These are phyloP conservation scores for Sapria himalayana DNA, from an alignment of 345 rosid genomes.

Conservation along the genomic window DNA sequence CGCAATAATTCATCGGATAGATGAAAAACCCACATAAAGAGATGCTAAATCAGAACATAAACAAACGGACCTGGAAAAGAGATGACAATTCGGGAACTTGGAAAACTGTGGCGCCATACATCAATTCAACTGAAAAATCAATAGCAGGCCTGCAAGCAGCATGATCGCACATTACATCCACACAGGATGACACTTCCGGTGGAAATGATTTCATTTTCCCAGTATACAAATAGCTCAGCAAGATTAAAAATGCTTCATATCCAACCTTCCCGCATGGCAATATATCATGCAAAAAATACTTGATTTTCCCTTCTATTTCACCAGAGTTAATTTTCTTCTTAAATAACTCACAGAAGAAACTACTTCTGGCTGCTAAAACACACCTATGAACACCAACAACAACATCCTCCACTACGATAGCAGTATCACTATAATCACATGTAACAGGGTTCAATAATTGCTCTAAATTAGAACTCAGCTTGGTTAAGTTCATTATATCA, in stretches of 20 bases:
- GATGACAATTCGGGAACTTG: constrained; percentile 59
- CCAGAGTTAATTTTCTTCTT: constrained; percentile 18
- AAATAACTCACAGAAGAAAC: constrained; percentile 50
- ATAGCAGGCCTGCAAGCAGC: constrained; percentile 81
- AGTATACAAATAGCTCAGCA: constrained; percentile 57
- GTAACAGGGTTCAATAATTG: constrained; percentile 34
- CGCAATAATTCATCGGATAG: too few species aligned
- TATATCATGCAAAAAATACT: constrained; percentile 28
- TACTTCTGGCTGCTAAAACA: constrained; percentile 67
- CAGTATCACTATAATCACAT: constrained; percentile 65
- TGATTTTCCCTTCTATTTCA: constrained; percentile 37
- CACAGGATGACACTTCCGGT: constrained; percentile 58
- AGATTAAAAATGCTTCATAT: constrained; percentile 48
- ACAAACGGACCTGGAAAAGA: constrained; percentile 48
- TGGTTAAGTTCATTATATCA: constrained; percentile 41
- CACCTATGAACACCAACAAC: constrained; percentile 67
- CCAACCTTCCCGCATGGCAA: constrained; percentile 58
- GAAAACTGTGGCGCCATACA: constrained; percentile 63
- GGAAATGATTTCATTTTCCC: constrained; percentile 68
- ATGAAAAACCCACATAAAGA: too few species aligned
- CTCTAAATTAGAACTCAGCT: constrained; percentile 64
- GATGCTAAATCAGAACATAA: too few species aligned
- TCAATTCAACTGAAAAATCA: constrained; percentile 56
- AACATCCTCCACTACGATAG: constrained; percentile 31
- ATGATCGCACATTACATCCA: constrained; percentile 44